phyloP scores from a whole-genome alignment of 768 basidiomycete genomes.

The Lepiota venenata region DNA sequence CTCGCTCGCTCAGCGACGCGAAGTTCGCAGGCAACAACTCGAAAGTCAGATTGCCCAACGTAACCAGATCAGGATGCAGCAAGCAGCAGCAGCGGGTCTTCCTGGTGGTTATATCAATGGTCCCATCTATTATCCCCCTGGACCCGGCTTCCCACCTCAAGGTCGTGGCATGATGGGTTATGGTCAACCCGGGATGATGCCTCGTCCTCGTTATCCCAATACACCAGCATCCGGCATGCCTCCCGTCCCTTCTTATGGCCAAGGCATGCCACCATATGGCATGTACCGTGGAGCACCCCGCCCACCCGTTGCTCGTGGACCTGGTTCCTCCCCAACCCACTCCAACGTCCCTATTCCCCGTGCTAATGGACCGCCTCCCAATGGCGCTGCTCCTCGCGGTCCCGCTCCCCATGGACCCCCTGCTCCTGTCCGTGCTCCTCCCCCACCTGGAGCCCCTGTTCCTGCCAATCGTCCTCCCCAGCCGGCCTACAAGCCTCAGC shows the following conservation, averaged over 20 bases:
- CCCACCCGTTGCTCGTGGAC: conserved; percentile 62
- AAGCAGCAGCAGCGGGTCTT: conserved; percentile 85
- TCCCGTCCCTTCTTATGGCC: conserved; percentile 72
- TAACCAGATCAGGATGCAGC: conserved; percentile 95
- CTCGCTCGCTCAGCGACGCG: conserved; percentile 96
- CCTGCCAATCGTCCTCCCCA: conserved; percentile 24
- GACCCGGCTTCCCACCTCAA: conserved; percentile 80
- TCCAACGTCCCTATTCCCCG: conserved; percentile 63
- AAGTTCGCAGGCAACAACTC: conserved; percentile 96
- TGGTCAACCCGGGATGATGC: conserved; percentile 82
- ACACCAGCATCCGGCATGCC: conserved; percentile 69
- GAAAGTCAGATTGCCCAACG: conserved; percentile 99
- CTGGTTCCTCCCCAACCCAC: conserved; percentile 67
- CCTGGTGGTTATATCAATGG: conserved; percentile 81
- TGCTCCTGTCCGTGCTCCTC: conserved; percentile 32
- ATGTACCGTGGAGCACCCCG: conserved; percentile 63
- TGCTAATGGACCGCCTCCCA: conserved; percentile 54
- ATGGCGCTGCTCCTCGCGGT: conserved; percentile 49
- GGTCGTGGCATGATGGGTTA: conserved; percentile 80
- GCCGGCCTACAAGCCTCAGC: conserved; percentile 23
- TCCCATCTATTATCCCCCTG: conserved; percentile 85
- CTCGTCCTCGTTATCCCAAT: conserved; percentile 83
- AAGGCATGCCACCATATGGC: conserved; percentile 72
- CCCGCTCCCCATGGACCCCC: conserved; percentile 45
- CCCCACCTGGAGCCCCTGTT: conserved; percentile 36